Percentiles rank a stretch among this genome's conserved stretches.
Evolutionary conservation across 129 eudicot genomes (phyloP).

Genomic region (Flaveria linearis): DNA sequence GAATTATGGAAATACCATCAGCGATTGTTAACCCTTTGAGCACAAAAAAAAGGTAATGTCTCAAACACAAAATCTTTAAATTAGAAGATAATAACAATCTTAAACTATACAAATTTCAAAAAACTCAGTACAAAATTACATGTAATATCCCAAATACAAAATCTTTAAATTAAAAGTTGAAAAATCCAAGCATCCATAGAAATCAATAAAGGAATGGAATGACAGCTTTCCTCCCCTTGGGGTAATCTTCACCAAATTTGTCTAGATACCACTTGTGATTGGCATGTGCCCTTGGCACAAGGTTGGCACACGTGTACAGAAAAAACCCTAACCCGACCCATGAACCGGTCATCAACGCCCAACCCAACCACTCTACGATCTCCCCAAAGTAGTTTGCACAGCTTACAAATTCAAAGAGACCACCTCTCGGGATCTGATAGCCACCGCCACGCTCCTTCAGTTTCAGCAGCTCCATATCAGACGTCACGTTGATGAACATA

Average conservation of each 20-base stretch:
- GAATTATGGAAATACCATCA: no score
- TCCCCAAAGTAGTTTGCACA: slow-evolving; percentile 91
- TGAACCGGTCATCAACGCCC: slow-evolving; percentile 79
- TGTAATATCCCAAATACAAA: no score
- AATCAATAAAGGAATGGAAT: slow-evolving; percentile 72
- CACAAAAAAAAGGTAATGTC: no score
- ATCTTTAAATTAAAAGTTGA: no score
- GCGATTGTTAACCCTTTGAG: no score
- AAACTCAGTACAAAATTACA: no score
- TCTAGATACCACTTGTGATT: slow-evolving; percentile 81
- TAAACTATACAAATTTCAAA: no score
- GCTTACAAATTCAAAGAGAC: slow-evolving; percentile 68
- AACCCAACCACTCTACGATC: slow-evolving; percentile 86
- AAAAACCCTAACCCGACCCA: slow-evolving; percentile 85
- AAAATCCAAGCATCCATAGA: no score
- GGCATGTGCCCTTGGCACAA: slow-evolving; percentile 77
- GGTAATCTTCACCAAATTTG: slow-evolving; percentile 87
- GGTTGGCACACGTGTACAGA: slow-evolving; percentile 71
- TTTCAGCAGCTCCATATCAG: slow-evolving; percentile 61
- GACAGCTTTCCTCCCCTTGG: slow-evolving; percentile 72
- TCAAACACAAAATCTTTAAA: no score
- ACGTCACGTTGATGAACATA: slow-evolving; percentile 58
- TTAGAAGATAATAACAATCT: no score
- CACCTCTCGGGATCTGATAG: slow-evolving; percentile 83
- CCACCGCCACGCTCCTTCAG: slow-evolving; percentile 68